Conservation (phyloP, 2,329 filamentous ascomycete species). For the Xylariaceae sp. region DNA sequence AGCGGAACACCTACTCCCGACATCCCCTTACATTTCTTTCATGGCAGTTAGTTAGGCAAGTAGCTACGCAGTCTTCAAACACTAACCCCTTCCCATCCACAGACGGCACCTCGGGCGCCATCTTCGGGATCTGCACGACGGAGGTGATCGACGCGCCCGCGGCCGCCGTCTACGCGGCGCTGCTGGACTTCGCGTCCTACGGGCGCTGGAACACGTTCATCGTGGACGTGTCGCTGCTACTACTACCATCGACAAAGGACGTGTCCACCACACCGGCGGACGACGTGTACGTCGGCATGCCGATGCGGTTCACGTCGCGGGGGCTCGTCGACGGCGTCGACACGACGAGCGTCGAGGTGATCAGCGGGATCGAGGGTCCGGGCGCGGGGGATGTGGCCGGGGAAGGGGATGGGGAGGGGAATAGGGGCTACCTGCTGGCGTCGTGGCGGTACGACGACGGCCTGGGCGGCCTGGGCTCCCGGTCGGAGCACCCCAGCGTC, state of each 20-base stretch:
- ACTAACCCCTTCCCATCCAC: slow-evolving; percentile 17
- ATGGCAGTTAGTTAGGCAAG: no score
- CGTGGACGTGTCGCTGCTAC: slow-evolving; percentile 23
- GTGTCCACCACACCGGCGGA: slow-evolving; percentile 27
- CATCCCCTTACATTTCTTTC: no score
- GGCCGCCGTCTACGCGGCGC: slow-evolving; percentile 20
- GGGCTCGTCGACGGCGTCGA: slow-evolving; percentile 29
- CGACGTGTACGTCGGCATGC: slow-evolving; percentile 31
- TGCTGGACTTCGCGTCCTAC: slow-evolving; percentile 33
- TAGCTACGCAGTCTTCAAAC: no score
- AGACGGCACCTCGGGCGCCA: slow-evolving; percentile 25
- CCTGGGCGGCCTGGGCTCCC: slow-evolving; percentile 13
- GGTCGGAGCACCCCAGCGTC: slow-evolving; percentile 32
- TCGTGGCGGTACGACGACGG: slow-evolving; percentile 34
- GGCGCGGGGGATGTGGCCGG: not conserved
- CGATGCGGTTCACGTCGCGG: slow-evolving; percentile 29
- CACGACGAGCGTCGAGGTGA: slow-evolving; percentile 31
- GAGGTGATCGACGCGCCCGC: slow-evolving; percentile 24
- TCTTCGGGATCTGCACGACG: slow-evolving; percentile 33
- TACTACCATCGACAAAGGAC: no score
- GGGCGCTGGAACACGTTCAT: slow-evolving; percentile 34
- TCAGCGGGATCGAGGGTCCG: slow-evolving; percentile 23
- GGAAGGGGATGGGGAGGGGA: not conserved
- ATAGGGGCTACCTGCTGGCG: slow-evolving; percentile 22
- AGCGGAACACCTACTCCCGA: not conserved